Evolutionary conservation across 2,329 filamentous ascomycete species (phyloP), one percentile per base, ranked within the genome.

Genomic region (Microcyclospora tardicrescens): DNA sequence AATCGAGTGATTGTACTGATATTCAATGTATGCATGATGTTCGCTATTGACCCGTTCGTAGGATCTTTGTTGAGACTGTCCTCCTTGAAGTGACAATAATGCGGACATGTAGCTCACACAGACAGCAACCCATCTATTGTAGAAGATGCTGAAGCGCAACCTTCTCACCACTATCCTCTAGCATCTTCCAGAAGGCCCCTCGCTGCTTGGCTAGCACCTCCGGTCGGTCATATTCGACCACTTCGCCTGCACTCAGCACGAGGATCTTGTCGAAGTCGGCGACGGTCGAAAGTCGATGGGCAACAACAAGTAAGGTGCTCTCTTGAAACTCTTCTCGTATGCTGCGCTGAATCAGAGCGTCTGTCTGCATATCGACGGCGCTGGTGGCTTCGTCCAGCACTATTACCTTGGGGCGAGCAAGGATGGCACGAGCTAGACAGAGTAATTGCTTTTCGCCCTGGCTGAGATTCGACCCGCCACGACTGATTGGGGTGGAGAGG

Each of bases 341-440:
- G 36, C 70, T 76, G 5, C 77, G 71, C 61, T 86, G 81, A 51
- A 86, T 86, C 16, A 84, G 68, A 1, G 70, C 64, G 54, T 87
- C 82, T 0, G 82, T 86, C 31, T 71, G 66, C 77, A 84, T 84
- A 57, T 86, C 82, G 2, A 87, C 81, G 0, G 82, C 81, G 2
- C 74, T 79, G 0, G 83, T 89, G 0, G 83, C 82, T 61, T 87
- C 82, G 55, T 89, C 82, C 1, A 87, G 70, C 1, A 87, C 75
- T 73, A 89, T 81, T 49, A 89, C 76, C 54, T 81, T 80, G 14
- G 12, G 12, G 12, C 14, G 12, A n/a, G 12, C 12, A 10, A 32
- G 30, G 30, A 32, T n/a, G 10, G 12, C 30, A n/a, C 30, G 30
- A n/a, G 30, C 2, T 82, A 81, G 12, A 15, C 30, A 32, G 5